These are phyloP conservation scores for Boletus tylopilopsis DNA, from an alignment of 768 basidiomycete genomes.

Conservation along the genomic window DNA sequence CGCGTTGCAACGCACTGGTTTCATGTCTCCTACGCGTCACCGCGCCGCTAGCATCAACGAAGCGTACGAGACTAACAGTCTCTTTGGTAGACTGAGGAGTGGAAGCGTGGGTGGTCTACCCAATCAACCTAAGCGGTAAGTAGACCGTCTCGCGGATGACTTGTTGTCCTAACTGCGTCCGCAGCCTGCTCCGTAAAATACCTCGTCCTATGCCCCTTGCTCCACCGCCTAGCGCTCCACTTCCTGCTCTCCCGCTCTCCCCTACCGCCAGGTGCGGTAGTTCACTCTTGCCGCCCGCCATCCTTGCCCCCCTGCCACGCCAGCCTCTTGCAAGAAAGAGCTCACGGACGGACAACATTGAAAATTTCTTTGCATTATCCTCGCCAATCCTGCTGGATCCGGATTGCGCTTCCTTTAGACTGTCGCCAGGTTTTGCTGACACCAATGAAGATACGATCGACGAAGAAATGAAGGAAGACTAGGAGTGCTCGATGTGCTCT, in stretches of 20 bases:
- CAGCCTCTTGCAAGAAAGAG: constrained; percentile 15
- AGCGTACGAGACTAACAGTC: constrained; percentile 36
- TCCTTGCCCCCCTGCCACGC: constrained; percentile 16
- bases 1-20: constrained; percentile 47
- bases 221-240: constrained; percentile 29
- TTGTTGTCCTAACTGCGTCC: background rate
- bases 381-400: constrained; percentile 10
- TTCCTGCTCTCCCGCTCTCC: constrained; percentile 26
- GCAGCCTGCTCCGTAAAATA: constrained; percentile 40
- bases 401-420: constrained; percentile 6
- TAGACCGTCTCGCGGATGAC: constrained; percentile 2
- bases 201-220: constrained; percentile 28
- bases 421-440: constrained; percentile 4
- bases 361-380: background rate
- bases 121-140: constrained; percentile 31
- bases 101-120: constrained; percentile 43
- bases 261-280: constrained; percentile 15
- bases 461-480: constrained; percentile 24
- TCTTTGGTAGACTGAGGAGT: constrained; percentile 53
- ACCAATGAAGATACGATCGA: constrained; percentile 6
- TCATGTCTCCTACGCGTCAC: constrained; percentile 36
- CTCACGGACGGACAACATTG: constrained; percentile 1
- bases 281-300: constrained; percentile 17
- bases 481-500: constrained; percentile 12
- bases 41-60: constrained; percentile 42